Evolutionary conservation across 2,329 filamentous ascomycete species (phyloP).

Genomic region (Dendrostoma leiphaemia): DNA sequence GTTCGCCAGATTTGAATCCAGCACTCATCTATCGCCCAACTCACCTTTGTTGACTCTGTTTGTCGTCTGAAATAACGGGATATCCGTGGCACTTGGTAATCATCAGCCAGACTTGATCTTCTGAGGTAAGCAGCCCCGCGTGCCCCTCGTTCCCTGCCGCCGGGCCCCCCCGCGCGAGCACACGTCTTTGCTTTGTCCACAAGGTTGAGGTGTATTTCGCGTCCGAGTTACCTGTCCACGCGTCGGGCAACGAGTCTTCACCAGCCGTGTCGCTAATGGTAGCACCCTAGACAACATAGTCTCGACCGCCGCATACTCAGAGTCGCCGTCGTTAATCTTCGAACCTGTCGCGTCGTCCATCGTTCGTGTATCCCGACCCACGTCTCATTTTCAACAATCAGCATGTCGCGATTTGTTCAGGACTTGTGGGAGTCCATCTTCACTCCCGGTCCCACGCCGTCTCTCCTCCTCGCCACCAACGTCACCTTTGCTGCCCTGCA

Average conservation of each 20-base stretch:
- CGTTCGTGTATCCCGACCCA: neutral
- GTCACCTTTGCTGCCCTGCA: slow-evolving; percentile 84
- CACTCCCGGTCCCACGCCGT: slow-evolving; percentile 84
- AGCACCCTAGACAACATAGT: neutral
- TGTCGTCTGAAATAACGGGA: neutral
- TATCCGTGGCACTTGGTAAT: neutral
- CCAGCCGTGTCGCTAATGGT: neutral
- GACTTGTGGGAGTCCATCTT: slow-evolving; percentile 92
- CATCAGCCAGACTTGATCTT: neutral
- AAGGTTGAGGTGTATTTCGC: neutral
- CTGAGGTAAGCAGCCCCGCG: neutral
- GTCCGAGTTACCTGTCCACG: neutral
- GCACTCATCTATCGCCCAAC: neutral
- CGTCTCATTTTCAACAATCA: neutral
- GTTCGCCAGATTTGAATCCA: neutral
- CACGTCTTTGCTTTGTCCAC: neutral
- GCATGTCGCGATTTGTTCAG: slow-evolving; percentile 63
- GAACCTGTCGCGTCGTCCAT: neutral
- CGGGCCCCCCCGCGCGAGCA: too few relatives aligned
- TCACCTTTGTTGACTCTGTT: neutral
- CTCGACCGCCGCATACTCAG: neutral
- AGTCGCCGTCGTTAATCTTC: neutral
- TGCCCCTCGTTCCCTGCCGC: too few relatives aligned
- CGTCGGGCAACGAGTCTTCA: neutral
- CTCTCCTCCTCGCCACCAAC: slow-evolving; percentile 87